Evolutionary conservation across 305 asterid species (phyloP).

Genomic region (Stenogyne calaminthoides): DNA sequence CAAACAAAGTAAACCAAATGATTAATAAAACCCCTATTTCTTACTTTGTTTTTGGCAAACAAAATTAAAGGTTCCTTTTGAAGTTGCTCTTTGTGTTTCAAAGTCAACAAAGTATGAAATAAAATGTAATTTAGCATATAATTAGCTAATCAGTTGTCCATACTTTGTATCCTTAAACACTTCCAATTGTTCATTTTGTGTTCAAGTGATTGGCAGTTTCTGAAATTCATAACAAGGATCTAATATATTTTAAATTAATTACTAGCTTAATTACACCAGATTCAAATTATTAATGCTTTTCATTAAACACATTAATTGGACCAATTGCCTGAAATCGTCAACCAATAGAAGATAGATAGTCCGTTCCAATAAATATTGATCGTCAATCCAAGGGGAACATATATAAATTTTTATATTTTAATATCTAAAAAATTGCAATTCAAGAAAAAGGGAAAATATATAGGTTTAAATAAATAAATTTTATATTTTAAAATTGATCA

Average conservation of each 20-base stretch:
- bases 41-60: constrained; percentile 8
- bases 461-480: too few species aligned
- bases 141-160: background rate
- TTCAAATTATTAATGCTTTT: too few species aligned
- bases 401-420: too few species aligned
- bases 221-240: background rate
- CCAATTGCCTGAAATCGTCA: too few species aligned
- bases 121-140: background rate
- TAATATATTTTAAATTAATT: background rate
- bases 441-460: too few species aligned
- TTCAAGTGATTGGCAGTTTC: background rate
- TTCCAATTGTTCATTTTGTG: constrained; percentile 2
- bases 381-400: too few species aligned
- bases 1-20: background rate
- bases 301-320: too few species aligned
- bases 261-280: too few species aligned
- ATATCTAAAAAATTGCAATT: too few species aligned
- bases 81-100: background rate
- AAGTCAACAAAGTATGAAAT: constrained; percentile 15
- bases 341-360: too few species aligned
- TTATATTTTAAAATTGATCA: too few species aligned
- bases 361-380: too few species aligned
- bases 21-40: background rate
- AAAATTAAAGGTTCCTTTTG: background rate
- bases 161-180: constrained; percentile 18